phyloP scores from a whole-genome alignment of 2,329 filamentous ascomycete species.

The Dactylonectria macrodidyma region DNA sequence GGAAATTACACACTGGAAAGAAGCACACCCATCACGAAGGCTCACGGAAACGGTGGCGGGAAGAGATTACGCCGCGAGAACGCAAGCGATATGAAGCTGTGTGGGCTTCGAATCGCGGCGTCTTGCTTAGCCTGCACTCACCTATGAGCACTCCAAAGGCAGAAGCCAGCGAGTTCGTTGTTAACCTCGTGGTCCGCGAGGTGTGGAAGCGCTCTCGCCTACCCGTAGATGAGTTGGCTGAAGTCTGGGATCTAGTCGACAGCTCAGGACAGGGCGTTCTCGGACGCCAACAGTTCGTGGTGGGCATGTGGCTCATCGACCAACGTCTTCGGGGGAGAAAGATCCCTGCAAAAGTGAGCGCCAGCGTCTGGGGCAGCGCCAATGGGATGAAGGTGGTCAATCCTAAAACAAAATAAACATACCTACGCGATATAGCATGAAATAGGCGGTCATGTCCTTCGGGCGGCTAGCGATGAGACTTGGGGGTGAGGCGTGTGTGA shows the following conservation, averaged over 20 bases:
- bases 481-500: constrained; percentile 30
- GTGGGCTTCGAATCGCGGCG: constrained; percentile 85
- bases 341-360: constrained; percentile 78
- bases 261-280: constrained; percentile 68
- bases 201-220: constrained; percentile 82
- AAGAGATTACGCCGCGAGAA: constrained; percentile 79
- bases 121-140: constrained; percentile 57
- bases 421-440: constrained; percentile 23
- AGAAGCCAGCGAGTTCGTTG: constrained; percentile 67
- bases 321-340: constrained; percentile 86
- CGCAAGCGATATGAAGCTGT: constrained; percentile 87
- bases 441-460: neutral
- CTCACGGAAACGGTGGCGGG: constrained; percentile 81
- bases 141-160: constrained; percentile 37
- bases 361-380: constrained; percentile 83
- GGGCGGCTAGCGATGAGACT: constrained; percentile 18
- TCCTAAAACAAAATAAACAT: constrained; percentile 48
- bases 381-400: constrained; percentile 60
- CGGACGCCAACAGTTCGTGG: constrained; percentile 81
- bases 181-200: constrained; percentile 79
- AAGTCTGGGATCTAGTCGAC: constrained; percentile 85
- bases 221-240: constrained; percentile 76
- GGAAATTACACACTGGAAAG: constrained; percentile 68
- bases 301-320: constrained; percentile 87
- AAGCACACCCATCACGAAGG: constrained; percentile 85